Percentiles rank a stretch among this genome's conserved stretches.
Evolutionary conservation across 495 filamentous ascomycete species (phyloP).

Genomic region (Aspergillus haitiensis): DNA sequence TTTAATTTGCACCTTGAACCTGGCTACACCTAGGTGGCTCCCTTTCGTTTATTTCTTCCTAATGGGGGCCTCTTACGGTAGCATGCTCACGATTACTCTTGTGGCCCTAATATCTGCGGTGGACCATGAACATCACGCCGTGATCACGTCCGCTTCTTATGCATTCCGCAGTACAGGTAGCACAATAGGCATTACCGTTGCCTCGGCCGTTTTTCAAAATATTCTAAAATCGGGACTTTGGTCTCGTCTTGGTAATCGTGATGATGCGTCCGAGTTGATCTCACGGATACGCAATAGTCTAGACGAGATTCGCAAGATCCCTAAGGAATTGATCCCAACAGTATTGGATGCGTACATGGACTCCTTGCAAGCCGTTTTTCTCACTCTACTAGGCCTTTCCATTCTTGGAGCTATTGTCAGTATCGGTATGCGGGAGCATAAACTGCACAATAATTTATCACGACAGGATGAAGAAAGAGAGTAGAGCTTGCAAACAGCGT

Average conservation of each 20-base stretch:
- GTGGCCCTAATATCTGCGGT: conserved; percentile 80
- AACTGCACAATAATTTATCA: conserved; percentile 69
- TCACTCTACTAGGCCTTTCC: conserved; percentile 61
- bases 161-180: conserved; percentile 79
- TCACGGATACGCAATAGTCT: conserved; percentile 68
- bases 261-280: conserved; percentile 69
- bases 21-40: conserved; percentile 58
- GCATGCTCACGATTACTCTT: conserved; percentile 76
- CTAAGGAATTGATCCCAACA: conserved; percentile 65
- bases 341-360: conserved; percentile 74
- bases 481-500: background rate
- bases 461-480: conserved; percentile 34
- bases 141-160: conserved; percentile 81
- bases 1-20: conserved; percentile 53
- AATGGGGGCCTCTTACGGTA: conserved; percentile 69
- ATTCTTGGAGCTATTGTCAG: conserved; percentile 59
- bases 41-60: conserved; percentile 69
- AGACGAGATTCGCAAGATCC: conserved; percentile 69
- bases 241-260: conserved; percentile 63
- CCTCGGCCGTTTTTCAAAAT: conserved; percentile 80
- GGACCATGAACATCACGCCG: conserved; percentile 78
- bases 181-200: conserved; percentile 79
- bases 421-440: conserved; percentile 75
- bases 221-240: conserved; percentile 57
- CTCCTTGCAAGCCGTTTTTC: conserved; percentile 73